Conservation (phyloP, 1,284 basidiomycete species). For the Entoloma clypeatum region DNA sequence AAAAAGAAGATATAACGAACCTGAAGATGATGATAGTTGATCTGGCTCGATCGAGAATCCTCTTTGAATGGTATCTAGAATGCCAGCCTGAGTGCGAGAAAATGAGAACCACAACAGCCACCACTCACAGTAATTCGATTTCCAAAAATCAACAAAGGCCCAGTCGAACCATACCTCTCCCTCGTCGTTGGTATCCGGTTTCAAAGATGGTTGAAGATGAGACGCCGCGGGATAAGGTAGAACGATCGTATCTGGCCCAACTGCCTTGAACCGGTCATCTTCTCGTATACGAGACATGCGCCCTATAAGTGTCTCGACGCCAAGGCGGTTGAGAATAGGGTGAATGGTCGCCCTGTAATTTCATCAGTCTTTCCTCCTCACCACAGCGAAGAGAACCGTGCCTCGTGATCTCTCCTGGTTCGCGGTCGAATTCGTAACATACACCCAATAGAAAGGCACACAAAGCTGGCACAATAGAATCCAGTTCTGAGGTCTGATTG, state of each 20-base stretch:
- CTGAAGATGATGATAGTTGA: slow-evolving; percentile 52
- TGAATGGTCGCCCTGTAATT: slow-evolving; percentile 69
- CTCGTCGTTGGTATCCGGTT: slow-evolving; percentile 50
- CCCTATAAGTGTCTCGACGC: slow-evolving; percentile 86
- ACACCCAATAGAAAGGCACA: slow-evolving; percentile 91
- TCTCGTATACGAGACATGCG: slow-evolving; percentile 85
- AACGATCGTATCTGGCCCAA: slow-evolving; percentile 78
- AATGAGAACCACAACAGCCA: slow-evolving; percentile 2
- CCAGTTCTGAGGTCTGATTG: slow-evolving; percentile 84
- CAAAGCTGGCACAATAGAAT: slow-evolving; percentile 86
- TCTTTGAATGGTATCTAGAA: slow-evolving; percentile 66
- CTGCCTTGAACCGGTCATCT: slow-evolving; percentile 86
- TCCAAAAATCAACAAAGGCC: slow-evolving; percentile 99
- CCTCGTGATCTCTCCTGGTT: slow-evolving; percentile 90
- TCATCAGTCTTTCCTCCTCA: slow-evolving; percentile 1
- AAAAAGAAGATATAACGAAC: slow-evolving; percentile 37
- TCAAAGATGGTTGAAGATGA: slow-evolving; percentile 32
- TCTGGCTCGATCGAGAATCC: slow-evolving; percentile 65
- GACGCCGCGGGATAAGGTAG: slow-evolving; percentile 43
- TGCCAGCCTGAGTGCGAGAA: slow-evolving; percentile 7
- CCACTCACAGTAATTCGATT: slow-evolving; percentile 92
- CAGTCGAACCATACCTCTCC: slow-evolving; percentile 98
- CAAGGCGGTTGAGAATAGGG: slow-evolving; percentile 82
- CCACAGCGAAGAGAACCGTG: slow-evolving; percentile 22
- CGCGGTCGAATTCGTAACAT: slow-evolving; percentile 93